Evolutionary conservation across 1,139 yeast genomes (phyloP).

Genomic region (Geotrichum fermentans): DNA sequence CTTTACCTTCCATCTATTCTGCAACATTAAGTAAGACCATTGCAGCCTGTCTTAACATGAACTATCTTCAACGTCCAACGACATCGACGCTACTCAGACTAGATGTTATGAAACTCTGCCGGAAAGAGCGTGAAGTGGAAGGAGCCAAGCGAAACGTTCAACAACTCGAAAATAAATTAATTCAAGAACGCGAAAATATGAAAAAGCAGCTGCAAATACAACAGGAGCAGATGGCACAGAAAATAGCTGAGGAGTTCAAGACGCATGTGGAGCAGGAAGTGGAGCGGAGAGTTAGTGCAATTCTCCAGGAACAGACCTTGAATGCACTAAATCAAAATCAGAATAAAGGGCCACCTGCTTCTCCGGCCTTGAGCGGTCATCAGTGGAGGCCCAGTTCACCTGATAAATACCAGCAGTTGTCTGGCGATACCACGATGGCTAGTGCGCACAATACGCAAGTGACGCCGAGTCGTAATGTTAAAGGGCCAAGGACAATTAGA

Average conservation of each 20-base stretch:
- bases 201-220: conserved; percentile 23
- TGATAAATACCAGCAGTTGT: not conserved
- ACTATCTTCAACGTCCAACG: conserved; percentile 67
- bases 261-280: conserved; percentile 35
- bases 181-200: conserved; percentile 31
- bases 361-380: not conserved
- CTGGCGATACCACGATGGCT: too few species aligned
- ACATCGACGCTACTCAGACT: conserved; percentile 71
- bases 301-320: conserved; percentile 7
- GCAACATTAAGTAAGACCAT: conserved; percentile 65
- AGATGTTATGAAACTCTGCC: conserved; percentile 67
- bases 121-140: conserved; percentile 70
- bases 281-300: conserved; percentile 27
- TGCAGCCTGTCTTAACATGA: conserved; percentile 73
- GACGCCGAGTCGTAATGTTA: conserved; percentile 16
- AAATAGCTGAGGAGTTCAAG: conserved; percentile 27
- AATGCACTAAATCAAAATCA: conserved; percentile 5
- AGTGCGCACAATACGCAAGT: too few species aligned
- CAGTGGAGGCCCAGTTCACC: not conserved
- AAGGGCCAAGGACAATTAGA: conserved; percentile 15
- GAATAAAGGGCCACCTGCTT: not conserved
- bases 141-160: conserved; percentile 25
- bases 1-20: conserved; percentile 70
- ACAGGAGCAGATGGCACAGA: conserved; percentile 1
- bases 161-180: conserved; percentile 23